Evolutionary conservation across 139 green algal species (phyloP).

Genomic region (Nannochloris sp.): DNA sequence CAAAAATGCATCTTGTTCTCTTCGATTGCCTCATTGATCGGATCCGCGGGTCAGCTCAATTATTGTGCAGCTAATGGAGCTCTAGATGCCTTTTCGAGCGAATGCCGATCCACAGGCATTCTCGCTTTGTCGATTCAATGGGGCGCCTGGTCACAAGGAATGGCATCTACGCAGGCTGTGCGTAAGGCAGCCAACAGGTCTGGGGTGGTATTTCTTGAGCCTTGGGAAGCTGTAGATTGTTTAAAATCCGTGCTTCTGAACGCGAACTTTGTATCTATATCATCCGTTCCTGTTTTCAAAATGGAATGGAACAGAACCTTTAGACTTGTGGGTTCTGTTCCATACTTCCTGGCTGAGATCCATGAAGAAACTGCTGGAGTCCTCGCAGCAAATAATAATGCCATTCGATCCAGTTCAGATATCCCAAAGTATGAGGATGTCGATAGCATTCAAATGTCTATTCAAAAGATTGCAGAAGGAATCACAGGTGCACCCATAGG

Average conservation of each 20-base stretch:
- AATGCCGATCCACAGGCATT: neutral
- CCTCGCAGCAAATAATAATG: neutral
- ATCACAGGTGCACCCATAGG: conserved; percentile 21
- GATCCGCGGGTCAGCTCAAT: conserved; percentile 56
- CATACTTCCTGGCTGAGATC: conserved; percentile 8
- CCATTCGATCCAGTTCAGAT: neutral
- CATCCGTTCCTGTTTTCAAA: conserved; percentile 19
- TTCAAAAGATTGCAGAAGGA: conserved; percentile 8
- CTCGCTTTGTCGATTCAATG: conserved; percentile 25
- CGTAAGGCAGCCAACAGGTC: conserved; percentile 41
- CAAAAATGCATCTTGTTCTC: conserved; percentile 37
- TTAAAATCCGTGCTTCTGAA: conserved; percentile 16
- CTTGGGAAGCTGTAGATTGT: conserved; percentile 40
- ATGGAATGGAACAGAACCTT: conserved; percentile 39
- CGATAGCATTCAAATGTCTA: neutral
- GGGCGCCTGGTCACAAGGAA: conserved; percentile 54
- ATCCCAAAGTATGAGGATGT: neutral
- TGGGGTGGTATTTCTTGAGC: conserved; percentile 46
- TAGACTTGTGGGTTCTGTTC: neutral
- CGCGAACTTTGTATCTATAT: neutral
- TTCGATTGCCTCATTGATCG: conserved; percentile 52
- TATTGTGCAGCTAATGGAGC: conserved; percentile 63
- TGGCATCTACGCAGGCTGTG: conserved; percentile 50
- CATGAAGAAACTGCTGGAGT: neutral
- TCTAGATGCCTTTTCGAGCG: conserved; percentile 34